Conservation (phyloP, 805 yeast species). For the Saccharomycopsis sp. region DNA sequence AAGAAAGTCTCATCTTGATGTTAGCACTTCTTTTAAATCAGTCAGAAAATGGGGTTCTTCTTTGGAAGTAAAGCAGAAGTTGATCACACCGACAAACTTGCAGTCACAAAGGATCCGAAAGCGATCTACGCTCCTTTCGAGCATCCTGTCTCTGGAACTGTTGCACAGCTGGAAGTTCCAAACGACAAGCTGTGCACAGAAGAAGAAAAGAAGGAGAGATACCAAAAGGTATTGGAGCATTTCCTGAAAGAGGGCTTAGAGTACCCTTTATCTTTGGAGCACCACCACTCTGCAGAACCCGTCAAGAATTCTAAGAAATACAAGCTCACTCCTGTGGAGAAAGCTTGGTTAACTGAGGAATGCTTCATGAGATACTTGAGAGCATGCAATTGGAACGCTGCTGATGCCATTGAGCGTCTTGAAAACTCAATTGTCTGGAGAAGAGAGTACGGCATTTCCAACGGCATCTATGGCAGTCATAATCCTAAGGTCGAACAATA, state of each 20-base stretch:
- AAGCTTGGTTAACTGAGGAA: conserved; percentile 89
- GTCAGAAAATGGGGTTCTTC: conserved; percentile 14
- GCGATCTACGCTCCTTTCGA: conserved; percentile 40
- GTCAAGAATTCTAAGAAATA: conserved; percentile 30
- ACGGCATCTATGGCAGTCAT: conserved; percentile 18
- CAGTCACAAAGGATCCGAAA: background rate
- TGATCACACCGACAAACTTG: background rate
- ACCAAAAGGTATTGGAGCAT: conserved; percentile 50
- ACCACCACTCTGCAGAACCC: conserved; percentile 29
- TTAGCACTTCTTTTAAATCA: background rate
- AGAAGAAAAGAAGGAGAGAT: conserved; percentile 48
- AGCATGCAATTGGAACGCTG: conserved; percentile 84
- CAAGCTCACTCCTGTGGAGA: conserved; percentile 44
- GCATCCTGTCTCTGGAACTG: conserved; percentile 41
- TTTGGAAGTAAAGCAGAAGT: conserved; percentile 3
- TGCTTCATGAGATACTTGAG: conserved; percentile 83
- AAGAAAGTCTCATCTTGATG: background rate
- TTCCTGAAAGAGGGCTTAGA: conserved; percentile 44
- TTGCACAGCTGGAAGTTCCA: conserved; percentile 37
- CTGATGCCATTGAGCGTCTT: conserved; percentile 65
- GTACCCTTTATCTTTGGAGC: conserved; percentile 36
- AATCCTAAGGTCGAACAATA: conserved; percentile 8
- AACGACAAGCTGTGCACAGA: conserved; percentile 30
- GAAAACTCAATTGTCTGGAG: conserved; percentile 84
- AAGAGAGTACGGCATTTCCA: conserved; percentile 49